Conservation (phyloP, 306 rosid genomes). For the Luffa aegyptiaca region DNA sequence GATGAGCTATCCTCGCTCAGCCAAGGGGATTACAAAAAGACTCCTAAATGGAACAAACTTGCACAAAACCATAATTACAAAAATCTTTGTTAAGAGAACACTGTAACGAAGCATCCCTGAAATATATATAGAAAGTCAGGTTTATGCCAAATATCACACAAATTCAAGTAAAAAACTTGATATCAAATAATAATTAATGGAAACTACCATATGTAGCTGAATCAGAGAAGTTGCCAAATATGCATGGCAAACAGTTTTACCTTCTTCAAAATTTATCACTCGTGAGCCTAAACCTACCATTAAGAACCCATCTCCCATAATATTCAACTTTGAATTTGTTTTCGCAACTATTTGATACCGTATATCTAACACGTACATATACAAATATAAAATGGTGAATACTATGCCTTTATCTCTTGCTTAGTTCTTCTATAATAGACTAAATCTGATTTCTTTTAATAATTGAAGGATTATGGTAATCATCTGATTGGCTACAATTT, state of each 20-base stretch:
- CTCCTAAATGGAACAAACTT: background rate
- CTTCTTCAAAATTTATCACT: background rate
- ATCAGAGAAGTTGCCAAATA: background rate
- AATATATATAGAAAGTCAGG: background rate
- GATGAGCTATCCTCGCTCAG: background rate
- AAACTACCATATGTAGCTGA: background rate
- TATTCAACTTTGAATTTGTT: background rate
- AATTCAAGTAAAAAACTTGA: background rate
- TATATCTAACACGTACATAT: background rate
- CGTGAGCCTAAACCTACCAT: background rate
- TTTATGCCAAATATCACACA: background rate
- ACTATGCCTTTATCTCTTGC: background rate
- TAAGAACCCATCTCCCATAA: background rate
- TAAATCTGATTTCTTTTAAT: background rate
- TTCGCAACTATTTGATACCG: background rate
- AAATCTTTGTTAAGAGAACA: background rate
- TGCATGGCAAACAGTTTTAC: background rate
- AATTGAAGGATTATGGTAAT: background rate
- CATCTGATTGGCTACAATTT: background rate
- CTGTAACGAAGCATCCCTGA: background rate
- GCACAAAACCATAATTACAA: background rate
- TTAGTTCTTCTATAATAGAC: background rate
- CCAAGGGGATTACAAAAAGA: background rate
- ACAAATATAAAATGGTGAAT: background rate
- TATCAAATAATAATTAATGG: background rate